These are phyloP conservation scores for Fusarium pseudograminearum DNA, from an alignment of 2,329 filamentous ascomycete species.

Conservation along the genomic window DNA sequence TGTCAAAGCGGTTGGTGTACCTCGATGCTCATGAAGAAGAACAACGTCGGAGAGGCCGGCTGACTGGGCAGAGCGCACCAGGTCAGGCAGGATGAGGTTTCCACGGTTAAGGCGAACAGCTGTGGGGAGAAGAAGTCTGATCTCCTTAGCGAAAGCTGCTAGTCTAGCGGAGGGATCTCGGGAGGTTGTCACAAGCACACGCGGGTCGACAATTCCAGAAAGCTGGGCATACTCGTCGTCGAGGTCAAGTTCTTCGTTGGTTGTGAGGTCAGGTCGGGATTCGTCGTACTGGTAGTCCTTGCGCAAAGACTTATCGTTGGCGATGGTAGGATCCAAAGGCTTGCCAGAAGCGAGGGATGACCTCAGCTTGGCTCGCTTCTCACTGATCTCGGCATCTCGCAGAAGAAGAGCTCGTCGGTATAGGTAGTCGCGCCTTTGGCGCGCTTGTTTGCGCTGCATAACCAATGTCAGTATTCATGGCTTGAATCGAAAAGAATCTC, in stretches of 20 bases:
- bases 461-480: constrained; percentile 35
- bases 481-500: background rate
- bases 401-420: constrained; percentile 89
- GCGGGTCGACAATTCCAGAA: constrained; percentile 90
- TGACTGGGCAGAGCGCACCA: constrained; percentile 84
- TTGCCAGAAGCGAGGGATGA: constrained; percentile 90
- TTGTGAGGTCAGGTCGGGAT: constrained; percentile 74
- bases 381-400: constrained; percentile 90
- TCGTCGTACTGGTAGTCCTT: constrained; percentile 96
- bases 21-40: constrained; percentile 90
- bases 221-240: constrained; percentile 93
- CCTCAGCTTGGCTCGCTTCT: constrained; percentile 89
- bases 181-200: constrained; percentile 90
- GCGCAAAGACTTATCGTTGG: constrained; percentile 85
- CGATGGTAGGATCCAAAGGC: constrained; percentile 82
- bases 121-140: constrained; percentile 84
- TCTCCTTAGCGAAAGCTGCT: constrained; percentile 92
- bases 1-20: constrained; percentile 89
- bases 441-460: constrained; percentile 56
- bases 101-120: constrained; percentile 91
- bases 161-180: constrained; percentile 87
- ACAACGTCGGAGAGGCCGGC: constrained; percentile 87
- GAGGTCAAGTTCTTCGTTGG: constrained; percentile 77
- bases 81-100: constrained; percentile 86
- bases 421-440: constrained; percentile 69